Conservation (phyloP, 768 basidiomycete genomes). For the Boletus fagicola region DNA sequence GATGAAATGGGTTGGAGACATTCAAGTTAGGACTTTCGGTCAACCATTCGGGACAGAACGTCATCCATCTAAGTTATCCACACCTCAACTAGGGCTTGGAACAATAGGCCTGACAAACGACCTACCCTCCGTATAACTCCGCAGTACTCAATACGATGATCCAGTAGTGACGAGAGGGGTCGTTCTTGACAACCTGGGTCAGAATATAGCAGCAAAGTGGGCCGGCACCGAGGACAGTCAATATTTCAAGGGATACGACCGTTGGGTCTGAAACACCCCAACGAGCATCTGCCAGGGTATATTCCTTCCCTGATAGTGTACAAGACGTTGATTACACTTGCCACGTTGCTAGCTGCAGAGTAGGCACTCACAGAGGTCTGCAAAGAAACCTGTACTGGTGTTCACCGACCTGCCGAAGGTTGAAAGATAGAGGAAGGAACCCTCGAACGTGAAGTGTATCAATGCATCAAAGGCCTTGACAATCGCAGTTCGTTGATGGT, state of each 20-base stretch:
- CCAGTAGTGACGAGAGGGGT: constrained; percentile 65
- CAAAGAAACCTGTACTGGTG: constrained; percentile 64
- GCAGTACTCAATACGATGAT: constrained; percentile 72
- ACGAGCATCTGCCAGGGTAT: constrained; percentile 74
- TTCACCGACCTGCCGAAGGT: constrained; percentile 72
- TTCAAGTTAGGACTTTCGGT: constrained; percentile 70
- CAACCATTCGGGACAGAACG: constrained; percentile 85
- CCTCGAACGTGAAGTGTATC: constrained; percentile 78
- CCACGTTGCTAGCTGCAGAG: neutral
- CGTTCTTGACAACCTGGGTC: constrained; percentile 58
- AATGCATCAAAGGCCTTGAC: constrained; percentile 72
- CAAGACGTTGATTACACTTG: neutral
- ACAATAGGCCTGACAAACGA: neutral
- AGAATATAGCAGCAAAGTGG: constrained; percentile 74
- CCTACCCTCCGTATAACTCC: constrained; percentile 75
- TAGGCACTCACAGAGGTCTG: constrained; percentile 63
- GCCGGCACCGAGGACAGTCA: constrained; percentile 75
- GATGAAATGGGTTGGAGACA: constrained; percentile 64
- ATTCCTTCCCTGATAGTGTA: constrained; percentile 60
- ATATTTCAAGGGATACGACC: constrained; percentile 76
- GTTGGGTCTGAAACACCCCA: constrained; percentile 82
- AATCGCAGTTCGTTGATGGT: neutral
- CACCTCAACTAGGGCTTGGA: neutral
- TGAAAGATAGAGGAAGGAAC: constrained; percentile 76
- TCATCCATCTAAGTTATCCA: constrained; percentile 64